These are phyloP conservation scores for Lodderomyces theae DNA, from an alignment of 1,139 yeast genomes.

Conservation along the genomic window DNA sequence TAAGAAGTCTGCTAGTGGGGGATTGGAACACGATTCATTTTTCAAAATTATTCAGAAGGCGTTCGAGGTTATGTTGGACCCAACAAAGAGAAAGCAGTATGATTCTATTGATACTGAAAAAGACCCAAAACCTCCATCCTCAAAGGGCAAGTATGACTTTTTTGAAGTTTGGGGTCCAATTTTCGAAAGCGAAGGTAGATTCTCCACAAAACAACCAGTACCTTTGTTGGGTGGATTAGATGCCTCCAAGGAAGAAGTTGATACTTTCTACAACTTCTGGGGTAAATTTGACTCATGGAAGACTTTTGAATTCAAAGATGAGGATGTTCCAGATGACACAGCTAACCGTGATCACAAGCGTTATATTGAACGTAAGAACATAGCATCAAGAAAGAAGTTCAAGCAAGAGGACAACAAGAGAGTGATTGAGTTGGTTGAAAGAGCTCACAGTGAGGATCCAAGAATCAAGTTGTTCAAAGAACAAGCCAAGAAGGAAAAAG, in stretches of 20 bases:
- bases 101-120: slow-evolving; percentile 94
- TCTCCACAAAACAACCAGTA: slow-evolving; percentile 87
- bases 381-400: slow-evolving; percentile 94
- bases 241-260: slow-evolving; percentile 79
- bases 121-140: slow-evolving; percentile 73
- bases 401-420: slow-evolving; percentile 97
- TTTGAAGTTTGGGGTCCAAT: slow-evolving; percentile 92
- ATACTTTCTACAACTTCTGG: slow-evolving; percentile 86
- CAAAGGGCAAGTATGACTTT: slow-evolving; percentile 69
- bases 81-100: slow-evolving; percentile 83
- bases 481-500: slow-evolving; percentile 92
- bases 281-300: slow-evolving; percentile 98
- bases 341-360: slow-evolving; percentile 99
- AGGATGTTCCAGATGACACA: slow-evolving; percentile 99
- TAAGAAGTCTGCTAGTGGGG: slow-evolving; percentile 86
- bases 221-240: slow-evolving; percentile 73
- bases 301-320: slow-evolving; percentile 95
- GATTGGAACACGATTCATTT: slow-evolving; percentile 91
- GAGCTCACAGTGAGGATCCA: slow-evolving; percentile 89
- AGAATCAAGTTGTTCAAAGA: slow-evolving; percentile 93
- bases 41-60: slow-evolving; percentile 98
- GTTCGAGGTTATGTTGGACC: slow-evolving; percentile 82
- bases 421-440: slow-evolving; percentile 79
- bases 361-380: slow-evolving; percentile 94
- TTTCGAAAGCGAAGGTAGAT: slow-evolving; percentile 85